Base-by-base conservation (phyloP, 1,284 basidiomycete genomes). In the Volvariella surrecta region DNA sequence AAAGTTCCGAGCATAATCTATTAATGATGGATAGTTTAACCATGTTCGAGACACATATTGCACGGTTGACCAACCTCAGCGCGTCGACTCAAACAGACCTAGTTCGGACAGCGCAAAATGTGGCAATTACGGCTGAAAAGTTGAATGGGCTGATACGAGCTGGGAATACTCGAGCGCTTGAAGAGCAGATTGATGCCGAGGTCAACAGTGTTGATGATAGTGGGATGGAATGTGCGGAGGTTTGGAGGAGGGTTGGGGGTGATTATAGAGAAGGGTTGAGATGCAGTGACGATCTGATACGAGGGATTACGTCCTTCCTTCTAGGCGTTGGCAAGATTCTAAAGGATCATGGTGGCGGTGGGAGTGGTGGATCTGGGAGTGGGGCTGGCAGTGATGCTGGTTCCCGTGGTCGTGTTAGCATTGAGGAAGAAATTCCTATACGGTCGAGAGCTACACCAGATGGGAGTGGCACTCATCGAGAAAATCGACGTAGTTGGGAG, bases 281-380 rank as follows among this genome's bases (percentile, higher is more conserved):
- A 51, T 69, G 78, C 39, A 82, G 81, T 48, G 86, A 89, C 56
- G 86, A 89, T 54, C 64, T 87, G 34, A 79, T 89, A 1, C 65
- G 87, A 42, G 77, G 74, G 7, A 67, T 85, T 57, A 89, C 87
- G 2, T 76, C 74, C 32, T 76, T 89, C 48, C 58, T 89, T 49
- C 62, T 89, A 16, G 82, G 82, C 24, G 70, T 83, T 3, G 84
- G 86, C 19, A 76, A 74, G 56, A 67, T 83, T 6, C 58, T 88
- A 44, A 70, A 76, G 46, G 85, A 88, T 42, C 55, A 70, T 30
- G 62, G 61, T 13, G 62, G 60, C 39, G 57, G 54, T 11, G 51
- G 51, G 24, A 47, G 52, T 19, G 52, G 59, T 11, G 64, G 54
- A 13, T 60, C 58, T 16, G 61, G 61, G 34, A 59, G 65, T 45